phyloP scores from a whole-genome alignment of 1,284 basidiomycete genomes.

The Boletus mariae region DNA sequence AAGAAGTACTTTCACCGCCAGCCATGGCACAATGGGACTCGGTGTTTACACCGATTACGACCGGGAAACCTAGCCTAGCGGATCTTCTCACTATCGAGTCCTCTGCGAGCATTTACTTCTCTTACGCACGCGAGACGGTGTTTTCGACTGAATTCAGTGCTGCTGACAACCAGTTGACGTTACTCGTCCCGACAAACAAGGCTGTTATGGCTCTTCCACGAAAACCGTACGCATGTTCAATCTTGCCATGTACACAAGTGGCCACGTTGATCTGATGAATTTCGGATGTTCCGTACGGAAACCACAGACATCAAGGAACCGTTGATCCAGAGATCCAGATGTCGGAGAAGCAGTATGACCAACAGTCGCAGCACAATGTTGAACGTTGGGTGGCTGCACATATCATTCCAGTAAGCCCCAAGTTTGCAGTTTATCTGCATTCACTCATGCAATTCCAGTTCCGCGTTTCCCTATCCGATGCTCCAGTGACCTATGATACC shows the following conservation, averaged over 20 bases:
- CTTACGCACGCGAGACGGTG: slow-evolving; percentile 69
- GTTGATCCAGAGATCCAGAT: slow-evolving; percentile 47
- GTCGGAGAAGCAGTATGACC: slow-evolving; percentile 62
- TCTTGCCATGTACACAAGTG: neutral
- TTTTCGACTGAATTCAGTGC: slow-evolving; percentile 51
- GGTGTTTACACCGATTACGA: slow-evolving; percentile 19
- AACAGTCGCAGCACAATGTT: slow-evolving; percentile 56
- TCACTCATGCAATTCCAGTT: slow-evolving; percentile 14
- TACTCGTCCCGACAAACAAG: slow-evolving; percentile 76
- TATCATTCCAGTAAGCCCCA: slow-evolving; percentile 59
- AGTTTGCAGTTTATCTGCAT: neutral
- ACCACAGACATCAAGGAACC: slow-evolving; percentile 54
- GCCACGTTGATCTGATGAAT: neutral
- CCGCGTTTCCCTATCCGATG: slow-evolving; percentile 30
- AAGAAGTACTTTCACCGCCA: slow-evolving; percentile 28
- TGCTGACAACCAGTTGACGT: slow-evolving; percentile 40
- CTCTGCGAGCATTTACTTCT: slow-evolving; percentile 73
- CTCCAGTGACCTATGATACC: slow-evolving; percentile 41
- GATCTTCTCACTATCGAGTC: slow-evolving; percentile 73
- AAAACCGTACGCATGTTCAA: slow-evolving; percentile 59
- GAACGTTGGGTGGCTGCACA: slow-evolving; percentile 71
- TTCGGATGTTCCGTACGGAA: neutral
- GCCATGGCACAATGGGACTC: slow-evolving; percentile 11
- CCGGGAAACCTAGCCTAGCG: slow-evolving; percentile 47
- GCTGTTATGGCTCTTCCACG: slow-evolving; percentile 71